phyloP scores from a whole-genome alignment of 2,329 filamentous ascomycete genomes.

The Venturia pyrina region DNA sequence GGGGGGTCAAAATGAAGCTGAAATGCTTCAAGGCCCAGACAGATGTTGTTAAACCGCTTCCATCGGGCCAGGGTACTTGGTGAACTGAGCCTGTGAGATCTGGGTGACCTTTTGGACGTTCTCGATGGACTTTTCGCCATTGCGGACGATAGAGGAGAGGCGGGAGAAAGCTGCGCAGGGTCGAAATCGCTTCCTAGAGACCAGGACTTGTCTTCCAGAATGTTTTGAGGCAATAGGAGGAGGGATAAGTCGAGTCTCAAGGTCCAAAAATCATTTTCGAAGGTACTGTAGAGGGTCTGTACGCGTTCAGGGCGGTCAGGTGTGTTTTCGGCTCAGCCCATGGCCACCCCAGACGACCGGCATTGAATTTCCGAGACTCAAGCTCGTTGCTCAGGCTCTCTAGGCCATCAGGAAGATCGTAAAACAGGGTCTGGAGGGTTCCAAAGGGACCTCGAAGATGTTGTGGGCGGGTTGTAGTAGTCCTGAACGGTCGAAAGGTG shows the following conservation, averaged over 20 bases:
- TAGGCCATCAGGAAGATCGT: not conserved
- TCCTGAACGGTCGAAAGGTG: not conserved
- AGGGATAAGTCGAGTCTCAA: not conserved
- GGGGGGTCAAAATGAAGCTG: not conserved
- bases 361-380: not conserved
- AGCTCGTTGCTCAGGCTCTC: not conserved
- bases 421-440: not conserved
- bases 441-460: not conserved
- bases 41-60: not conserved
- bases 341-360: not conserved
- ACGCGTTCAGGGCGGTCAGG: not conserved
- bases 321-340: not conserved
- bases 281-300: not conserved
- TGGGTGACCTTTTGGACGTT: not conserved
- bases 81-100: not conserved
- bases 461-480: not conserved
- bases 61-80: not conserved
- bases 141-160: not conserved
- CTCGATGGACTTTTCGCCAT: not conserved
- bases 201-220: not conserved
- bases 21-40: not conserved
- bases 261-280: not conserved
- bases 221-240: not conserved
- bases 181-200: not conserved
- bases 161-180: not conserved